Evolutionary conservation across 768 basidiomycete genomes (phyloP).

Genomic region (Pleurotus salmoneostramineus): DNA sequence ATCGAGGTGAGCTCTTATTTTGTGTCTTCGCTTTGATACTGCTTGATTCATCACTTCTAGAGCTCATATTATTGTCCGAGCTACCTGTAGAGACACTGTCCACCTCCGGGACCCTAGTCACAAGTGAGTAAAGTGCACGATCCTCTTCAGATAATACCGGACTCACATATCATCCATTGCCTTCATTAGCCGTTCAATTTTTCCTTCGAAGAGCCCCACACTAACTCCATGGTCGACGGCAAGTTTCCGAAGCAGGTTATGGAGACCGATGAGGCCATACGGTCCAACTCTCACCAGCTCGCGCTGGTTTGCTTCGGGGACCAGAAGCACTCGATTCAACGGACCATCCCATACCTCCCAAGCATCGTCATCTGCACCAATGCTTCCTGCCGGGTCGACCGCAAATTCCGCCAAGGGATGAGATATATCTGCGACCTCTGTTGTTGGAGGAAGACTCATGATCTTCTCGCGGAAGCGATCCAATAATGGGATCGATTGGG

Average conservation of each 20-base stretch:
- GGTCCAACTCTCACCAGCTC: slow-evolving; percentile 12
- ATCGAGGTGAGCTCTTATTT: too few relatives aligned
- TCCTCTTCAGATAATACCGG: not conserved
- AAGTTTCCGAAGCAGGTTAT: slow-evolving; percentile 18
- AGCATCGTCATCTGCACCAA: slow-evolving; percentile 6
- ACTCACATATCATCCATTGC: slow-evolving; percentile 13
- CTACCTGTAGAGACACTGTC: too few relatives aligned
- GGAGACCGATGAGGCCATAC: slow-evolving; percentile 18
- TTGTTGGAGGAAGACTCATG: slow-evolving; percentile 5
- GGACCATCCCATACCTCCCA: slow-evolving; percentile 20
- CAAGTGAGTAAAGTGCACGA: not conserved
- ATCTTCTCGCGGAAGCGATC: too few relatives aligned
- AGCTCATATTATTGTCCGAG: too few relatives aligned
- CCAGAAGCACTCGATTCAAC: slow-evolving; percentile 16
- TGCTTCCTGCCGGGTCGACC: slow-evolving; percentile 5
- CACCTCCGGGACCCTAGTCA: too few relatives aligned
- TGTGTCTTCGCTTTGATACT: too few relatives aligned
- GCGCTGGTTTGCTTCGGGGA: slow-evolving; percentile 7
- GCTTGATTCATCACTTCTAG: not conserved
- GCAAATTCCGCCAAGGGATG: slow-evolving; percentile 9
- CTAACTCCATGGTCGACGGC: slow-evolving; percentile 14
- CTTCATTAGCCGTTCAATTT: slow-evolving; percentile 15
- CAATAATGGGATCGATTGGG: not conserved
- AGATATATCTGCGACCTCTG: slow-evolving; percentile 7
- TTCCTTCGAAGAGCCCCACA: slow-evolving; percentile 20